Percentiles rank a stretch among this genome's conserved stretches.
Conservation (phyloP, 495 filamentous ascomycete genomes). For the Amphirosellinia nigrospora region DNA sequence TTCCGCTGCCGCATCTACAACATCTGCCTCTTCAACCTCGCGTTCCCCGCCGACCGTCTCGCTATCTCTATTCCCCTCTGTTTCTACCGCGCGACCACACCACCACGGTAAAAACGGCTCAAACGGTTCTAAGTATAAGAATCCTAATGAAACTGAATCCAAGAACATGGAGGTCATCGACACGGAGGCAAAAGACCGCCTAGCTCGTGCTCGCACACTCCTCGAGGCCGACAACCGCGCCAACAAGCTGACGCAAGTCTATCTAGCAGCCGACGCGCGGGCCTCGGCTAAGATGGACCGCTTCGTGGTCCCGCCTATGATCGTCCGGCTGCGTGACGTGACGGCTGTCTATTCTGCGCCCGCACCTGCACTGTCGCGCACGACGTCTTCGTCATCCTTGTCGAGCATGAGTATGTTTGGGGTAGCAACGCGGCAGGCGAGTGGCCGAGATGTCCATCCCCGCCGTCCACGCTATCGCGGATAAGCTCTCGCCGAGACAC, state of each 20-base stretch:
- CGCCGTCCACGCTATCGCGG: conserved; percentile 37
- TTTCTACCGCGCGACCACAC: background rate
- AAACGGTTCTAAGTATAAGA: background rate
- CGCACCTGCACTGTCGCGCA: background rate
- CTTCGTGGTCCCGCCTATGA: conserved; percentile 33
- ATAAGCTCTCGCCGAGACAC: conserved; percentile 34
- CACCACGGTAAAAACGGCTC: background rate
- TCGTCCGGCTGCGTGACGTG: conserved; percentile 31
- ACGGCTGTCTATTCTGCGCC: background rate
- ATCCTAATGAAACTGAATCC: too few species aligned
- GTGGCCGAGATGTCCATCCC: conserved; percentile 47
- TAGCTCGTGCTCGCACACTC: background rate
- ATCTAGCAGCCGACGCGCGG: conserved; percentile 23
- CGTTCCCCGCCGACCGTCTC: conserved; percentile 4
- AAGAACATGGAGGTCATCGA: background rate
- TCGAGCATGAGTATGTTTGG: background rate
- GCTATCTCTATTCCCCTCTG: conserved; percentile 15
- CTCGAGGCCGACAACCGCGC: conserved; percentile 18
- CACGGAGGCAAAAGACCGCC: background rate
- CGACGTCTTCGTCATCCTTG: background rate
- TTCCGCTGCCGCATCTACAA: background rate
- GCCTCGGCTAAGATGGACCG: conserved; percentile 19
- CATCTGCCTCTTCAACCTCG: conserved; percentile 3
- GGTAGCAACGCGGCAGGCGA: background rate
- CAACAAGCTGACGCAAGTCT: conserved; percentile 24